phyloP scores from a whole-genome alignment of 1,284 basidiomycete genomes.

The Marasmius oreades region DNA sequence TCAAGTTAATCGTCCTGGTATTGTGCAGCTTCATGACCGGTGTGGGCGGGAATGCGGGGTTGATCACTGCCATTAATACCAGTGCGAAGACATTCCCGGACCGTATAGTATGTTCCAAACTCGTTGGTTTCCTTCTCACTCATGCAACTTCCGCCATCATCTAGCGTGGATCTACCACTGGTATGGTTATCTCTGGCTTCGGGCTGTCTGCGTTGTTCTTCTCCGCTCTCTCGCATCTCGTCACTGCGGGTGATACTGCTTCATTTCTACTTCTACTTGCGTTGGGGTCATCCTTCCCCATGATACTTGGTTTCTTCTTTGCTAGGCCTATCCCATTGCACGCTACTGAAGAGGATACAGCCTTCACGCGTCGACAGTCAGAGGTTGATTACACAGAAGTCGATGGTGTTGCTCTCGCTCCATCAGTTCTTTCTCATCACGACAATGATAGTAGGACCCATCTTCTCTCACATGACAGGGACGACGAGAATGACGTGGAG shows the following conservation, averaged over 20 bases:
- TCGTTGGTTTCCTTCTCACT: neutral
- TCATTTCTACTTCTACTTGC: conserved; percentile 69
- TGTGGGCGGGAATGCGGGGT: conserved; percentile 56
- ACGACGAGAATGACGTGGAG: conserved; percentile 18
- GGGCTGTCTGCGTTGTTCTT: conserved; percentile 83
- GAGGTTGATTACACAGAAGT: conserved; percentile 16
- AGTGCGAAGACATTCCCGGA: conserved; percentile 67
- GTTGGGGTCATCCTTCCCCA: conserved; percentile 65
- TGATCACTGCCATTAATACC: conserved; percentile 54
- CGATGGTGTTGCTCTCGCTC: conserved; percentile 13
- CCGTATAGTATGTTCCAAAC: conserved; percentile 29
- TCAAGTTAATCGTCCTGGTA: conserved; percentile 39
- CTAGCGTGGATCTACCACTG: conserved; percentile 68
- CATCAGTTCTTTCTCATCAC: conserved; percentile 12
- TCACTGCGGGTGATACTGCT: conserved; percentile 71
- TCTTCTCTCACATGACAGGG: conserved; percentile 18
- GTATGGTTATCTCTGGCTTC: conserved; percentile 77
- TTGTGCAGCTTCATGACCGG: conserved; percentile 57
- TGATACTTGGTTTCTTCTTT: conserved; percentile 64
- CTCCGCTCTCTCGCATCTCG: conserved; percentile 58
- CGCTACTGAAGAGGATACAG: conserved; percentile 11
- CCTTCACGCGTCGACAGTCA: neutral
- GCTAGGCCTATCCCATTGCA: conserved; percentile 57
- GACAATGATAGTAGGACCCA: conserved; percentile 17
- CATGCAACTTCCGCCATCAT: too few species aligned